Conservation (phyloP, 2,329 filamentous ascomycete species). For the Fusarium sp. region DNA sequence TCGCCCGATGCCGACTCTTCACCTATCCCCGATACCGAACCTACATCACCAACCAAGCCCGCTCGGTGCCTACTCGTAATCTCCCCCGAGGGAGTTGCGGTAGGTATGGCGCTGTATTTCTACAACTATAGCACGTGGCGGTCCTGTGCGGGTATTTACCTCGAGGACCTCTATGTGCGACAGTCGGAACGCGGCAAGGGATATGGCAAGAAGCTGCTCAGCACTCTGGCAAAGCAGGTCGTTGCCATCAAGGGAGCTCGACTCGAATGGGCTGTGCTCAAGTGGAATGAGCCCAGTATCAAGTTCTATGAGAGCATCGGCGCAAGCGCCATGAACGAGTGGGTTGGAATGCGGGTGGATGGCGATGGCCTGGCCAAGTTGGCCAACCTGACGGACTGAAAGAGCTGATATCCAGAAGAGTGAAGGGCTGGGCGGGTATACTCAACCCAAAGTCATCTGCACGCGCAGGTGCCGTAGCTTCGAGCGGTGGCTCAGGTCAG, state of each 20-base stretch:
- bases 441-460: not conserved
- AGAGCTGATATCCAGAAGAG: not conserved
- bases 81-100: slow-evolving; percentile 63
- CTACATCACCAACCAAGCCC: slow-evolving; percentile 71
- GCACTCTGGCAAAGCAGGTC: slow-evolving; percentile 84
- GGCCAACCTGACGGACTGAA: slow-evolving; percentile 60
- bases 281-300: slow-evolving; percentile 94
- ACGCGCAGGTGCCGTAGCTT: not conserved
- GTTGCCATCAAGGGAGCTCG: slow-evolving; percentile 79
- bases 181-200: slow-evolving; percentile 80
- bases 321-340: slow-evolving; percentile 77
- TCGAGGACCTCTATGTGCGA: slow-evolving; percentile 93
- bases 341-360: slow-evolving; percentile 84
- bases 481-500: not conserved
- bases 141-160: slow-evolving; percentile 87
- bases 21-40: slow-evolving; percentile 63
- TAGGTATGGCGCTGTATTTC: slow-evolving; percentile 91
- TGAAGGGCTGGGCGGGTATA: not conserved
- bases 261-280: slow-evolving; percentile 92
- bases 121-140: slow-evolving; percentile 98
- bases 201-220: slow-evolving; percentile 84
- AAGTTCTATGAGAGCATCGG: slow-evolving; percentile 85
- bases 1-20: slow-evolving; percentile 59
- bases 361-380: slow-evolving; percentile 75
- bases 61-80: slow-evolving; percentile 83